phyloP scores from a whole-genome alignment of 2,329 filamentous ascomycete genomes.

The Immersiporthe knoxdaviesiana region DNA sequence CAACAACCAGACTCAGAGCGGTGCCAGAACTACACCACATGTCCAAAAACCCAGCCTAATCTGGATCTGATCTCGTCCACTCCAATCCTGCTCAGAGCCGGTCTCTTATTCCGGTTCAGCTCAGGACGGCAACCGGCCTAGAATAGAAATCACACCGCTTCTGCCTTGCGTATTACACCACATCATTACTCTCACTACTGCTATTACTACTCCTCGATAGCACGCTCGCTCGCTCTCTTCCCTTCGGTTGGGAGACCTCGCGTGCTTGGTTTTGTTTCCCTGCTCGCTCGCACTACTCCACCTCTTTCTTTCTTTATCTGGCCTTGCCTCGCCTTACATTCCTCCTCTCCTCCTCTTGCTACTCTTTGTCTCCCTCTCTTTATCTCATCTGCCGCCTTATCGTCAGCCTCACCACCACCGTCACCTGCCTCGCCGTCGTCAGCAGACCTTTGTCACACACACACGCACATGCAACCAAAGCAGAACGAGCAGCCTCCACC shows the following conservation, averaged over 20 bases:
- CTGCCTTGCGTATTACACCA: background rate
- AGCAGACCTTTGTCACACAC: background rate
- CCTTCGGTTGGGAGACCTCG: background rate
- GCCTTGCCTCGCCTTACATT: background rate
- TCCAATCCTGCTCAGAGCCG: background rate
- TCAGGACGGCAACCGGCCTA: background rate
- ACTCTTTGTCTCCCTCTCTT: background rate
- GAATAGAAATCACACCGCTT: background rate
- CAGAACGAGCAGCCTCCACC: background rate
- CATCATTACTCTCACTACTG: background rate
- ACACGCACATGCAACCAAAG: background rate
- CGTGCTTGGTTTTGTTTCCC: background rate
- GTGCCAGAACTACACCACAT: background rate
- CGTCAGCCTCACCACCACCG: background rate
- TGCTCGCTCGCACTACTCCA: background rate
- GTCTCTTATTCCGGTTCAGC: background rate
- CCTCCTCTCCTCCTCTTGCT: background rate
- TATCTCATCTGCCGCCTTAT: background rate
- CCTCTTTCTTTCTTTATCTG: background rate
- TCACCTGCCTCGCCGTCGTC: background rate
- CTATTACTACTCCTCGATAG: background rate
- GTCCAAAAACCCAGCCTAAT: background rate
- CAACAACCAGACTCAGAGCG: background rate
- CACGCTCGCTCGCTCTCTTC: background rate
- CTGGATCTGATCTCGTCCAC: background rate